A percentile compares a stretch with the other conserved stretches of the same genome.
Evolutionary conservation across 306 rosid species (phyloP).

Genomic region (Quercus ilex): DNA sequence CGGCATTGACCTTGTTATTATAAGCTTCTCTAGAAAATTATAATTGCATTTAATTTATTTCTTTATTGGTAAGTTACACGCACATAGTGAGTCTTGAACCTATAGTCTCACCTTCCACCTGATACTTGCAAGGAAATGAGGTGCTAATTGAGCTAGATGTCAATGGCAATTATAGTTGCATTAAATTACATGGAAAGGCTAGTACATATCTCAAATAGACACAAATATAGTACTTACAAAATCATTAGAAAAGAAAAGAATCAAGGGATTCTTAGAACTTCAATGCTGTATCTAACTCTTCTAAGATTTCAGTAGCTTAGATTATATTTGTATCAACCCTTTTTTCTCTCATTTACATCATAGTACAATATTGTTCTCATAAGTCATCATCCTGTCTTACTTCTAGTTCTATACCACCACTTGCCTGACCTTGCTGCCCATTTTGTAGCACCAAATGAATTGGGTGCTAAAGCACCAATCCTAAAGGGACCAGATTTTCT

Average conservation of each 20-base stretch:
- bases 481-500: not conserved
- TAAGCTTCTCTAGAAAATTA: no score
- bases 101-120: no score
- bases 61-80: no score
- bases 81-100: no score
- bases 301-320: conserved; percentile 6
- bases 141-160: no score
- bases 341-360: not conserved
- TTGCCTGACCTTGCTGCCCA: not conserved
- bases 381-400: not conserved
- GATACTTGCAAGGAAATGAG: no score
- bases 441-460: not conserved
- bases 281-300: not conserved
- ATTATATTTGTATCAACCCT: not conserved
- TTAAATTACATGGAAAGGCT: no score
- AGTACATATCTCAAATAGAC: not conserved
- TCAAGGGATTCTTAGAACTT: conserved; percentile 1
- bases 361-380: not conserved
- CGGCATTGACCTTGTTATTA: no score
- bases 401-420: not conserved
- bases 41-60: no score
- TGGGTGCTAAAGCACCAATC: no score
- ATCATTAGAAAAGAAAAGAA: conserved; percentile 7
- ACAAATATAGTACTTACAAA: conserved; percentile 4
- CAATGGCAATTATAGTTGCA: no score